Base-by-base conservation (phyloP, 371 early-diverging fungal genomes). In the Rhizoclosmatium hyalinum region DNA sequence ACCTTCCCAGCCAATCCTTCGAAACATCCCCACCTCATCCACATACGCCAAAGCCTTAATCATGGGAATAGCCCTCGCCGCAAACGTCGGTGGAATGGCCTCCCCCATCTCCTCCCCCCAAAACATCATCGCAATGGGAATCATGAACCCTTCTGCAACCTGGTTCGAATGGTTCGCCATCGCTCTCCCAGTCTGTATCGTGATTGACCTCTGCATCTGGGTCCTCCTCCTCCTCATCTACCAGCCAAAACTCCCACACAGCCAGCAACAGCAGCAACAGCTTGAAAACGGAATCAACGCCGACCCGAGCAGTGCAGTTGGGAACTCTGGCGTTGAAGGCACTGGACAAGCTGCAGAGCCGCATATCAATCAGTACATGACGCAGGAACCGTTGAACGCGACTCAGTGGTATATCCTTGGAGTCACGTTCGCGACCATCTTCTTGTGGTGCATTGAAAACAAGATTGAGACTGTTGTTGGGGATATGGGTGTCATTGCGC, bases 21-120 rank as follows among this genome's bases (percentile, higher is more conserved):
- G 93, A 47, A 91, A 91, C 53, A 81, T 93, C 1, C 92, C 92
- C 3, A 86, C 82, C 54, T 85, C 87, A 64, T 90, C 90, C 0
- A 84, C 91, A 0, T 96, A 96, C 71, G 95, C 91, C 6, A 91
- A 91, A 41, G 92, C 94, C 66, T 85, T 98, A 43, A 89, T 98
- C 42, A 83, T 98, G 3, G 98, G 98, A 14, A 96, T 97, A 73
- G 98, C 98, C 1, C 83, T 98, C 62, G 95, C 97, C 14, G 78
- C 95, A 46, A 96, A 97, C 71, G 91, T 98, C 43, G 98, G 97
- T 60, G 97, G 97, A 46, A 97, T 97, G 98, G 94, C 95, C 0
- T 93, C 95, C n/a, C 98, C 98, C 3, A 98, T 98, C 79, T 88
- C 94, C 8, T 95, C 95, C 2, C 98, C 98, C n/a, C 98, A 98